phyloP scores from a whole-genome alignment of 768 basidiomycete species.

The Mycena belliarum region DNA sequence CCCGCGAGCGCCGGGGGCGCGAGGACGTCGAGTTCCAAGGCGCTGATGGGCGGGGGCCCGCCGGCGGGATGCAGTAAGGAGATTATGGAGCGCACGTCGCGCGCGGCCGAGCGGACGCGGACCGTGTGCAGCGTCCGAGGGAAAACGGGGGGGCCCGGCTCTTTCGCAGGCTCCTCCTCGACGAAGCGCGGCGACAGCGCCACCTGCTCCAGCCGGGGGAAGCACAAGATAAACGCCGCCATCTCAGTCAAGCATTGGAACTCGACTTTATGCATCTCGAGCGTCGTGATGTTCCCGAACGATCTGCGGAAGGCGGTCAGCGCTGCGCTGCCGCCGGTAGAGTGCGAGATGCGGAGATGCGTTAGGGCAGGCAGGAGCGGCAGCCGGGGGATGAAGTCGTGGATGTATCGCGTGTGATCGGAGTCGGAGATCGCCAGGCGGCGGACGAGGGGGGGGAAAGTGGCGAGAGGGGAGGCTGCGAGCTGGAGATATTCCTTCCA shows the following conservation, averaged over 20 bases:
- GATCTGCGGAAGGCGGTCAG: neutral
- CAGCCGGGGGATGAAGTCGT: neutral
- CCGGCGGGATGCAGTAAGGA: neutral
- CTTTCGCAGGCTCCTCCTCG: neutral
- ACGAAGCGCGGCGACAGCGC: neutral
- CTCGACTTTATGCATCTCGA: neutral
- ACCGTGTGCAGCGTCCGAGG: neutral
- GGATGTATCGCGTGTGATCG: neutral
- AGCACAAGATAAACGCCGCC: neutral
- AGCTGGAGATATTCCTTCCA: conserved; percentile 5
- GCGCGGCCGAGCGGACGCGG: neutral
- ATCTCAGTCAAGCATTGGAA: neutral
- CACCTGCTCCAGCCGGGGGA: neutral
- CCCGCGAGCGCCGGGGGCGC: neutral
- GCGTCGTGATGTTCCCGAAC: neutral
- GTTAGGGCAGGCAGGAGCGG: neutral
- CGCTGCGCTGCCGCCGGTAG: neutral
- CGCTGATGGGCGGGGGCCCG: neutral
- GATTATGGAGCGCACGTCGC: neutral
- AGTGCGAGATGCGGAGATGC: neutral
- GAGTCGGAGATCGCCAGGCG: neutral
- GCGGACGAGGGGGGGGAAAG: neutral
- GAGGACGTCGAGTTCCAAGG: neutral
- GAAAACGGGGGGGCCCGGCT: neutral
- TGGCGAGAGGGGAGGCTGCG: neutral